phyloP scores from a whole-genome alignment of 2,329 filamentous ascomycete genomes.

The Microdochium bolleyi region DNA sequence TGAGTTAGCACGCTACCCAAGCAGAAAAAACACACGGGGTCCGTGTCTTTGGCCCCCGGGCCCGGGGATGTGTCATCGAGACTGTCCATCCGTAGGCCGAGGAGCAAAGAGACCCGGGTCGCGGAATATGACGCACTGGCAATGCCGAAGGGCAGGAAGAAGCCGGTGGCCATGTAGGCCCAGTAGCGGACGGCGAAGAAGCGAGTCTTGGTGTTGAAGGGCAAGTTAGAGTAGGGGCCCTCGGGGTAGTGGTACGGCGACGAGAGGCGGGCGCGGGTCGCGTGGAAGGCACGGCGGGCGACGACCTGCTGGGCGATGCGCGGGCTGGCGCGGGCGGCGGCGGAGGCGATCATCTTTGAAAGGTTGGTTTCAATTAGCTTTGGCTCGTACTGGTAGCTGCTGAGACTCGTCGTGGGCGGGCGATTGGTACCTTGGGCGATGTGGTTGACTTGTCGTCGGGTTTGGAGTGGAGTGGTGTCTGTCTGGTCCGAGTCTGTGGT shows the following conservation, averaged over 20 bases:
- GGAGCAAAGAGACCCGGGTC: too few species aligned
- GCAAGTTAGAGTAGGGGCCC: conserved; percentile 88
- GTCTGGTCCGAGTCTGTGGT: background rate
- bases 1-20: background rate
- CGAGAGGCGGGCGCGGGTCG: conserved; percentile 74
- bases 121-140: conserved; percentile 37
- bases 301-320: conserved; percentile 54
- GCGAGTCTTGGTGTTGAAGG: conserved; percentile 91
- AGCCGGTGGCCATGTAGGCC: conserved; percentile 53
- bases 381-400: background rate
- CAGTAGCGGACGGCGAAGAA: conserved; percentile 81
- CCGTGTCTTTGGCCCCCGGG: too few species aligned
- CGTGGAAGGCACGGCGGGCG: conserved; percentile 89
- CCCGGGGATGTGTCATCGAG: too few species aligned
- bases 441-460: conserved; percentile 1
- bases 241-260: conserved; percentile 98
- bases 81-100: too few species aligned
- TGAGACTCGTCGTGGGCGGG: conserved; percentile 1
- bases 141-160: conserved; percentile 56
- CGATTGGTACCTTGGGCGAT: conserved; percentile 6
- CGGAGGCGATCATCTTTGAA: conserved; percentile 73
- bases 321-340: conserved; percentile 49
- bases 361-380: conserved; percentile 32
- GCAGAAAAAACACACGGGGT: too few species aligned
- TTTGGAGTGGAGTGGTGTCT: conserved; percentile 2